Evolutionary conservation across 208 protist species (phyloP), one percentile per base, ranked within the genome.

Genomic region (Crithidia acanthocephali): DNA sequence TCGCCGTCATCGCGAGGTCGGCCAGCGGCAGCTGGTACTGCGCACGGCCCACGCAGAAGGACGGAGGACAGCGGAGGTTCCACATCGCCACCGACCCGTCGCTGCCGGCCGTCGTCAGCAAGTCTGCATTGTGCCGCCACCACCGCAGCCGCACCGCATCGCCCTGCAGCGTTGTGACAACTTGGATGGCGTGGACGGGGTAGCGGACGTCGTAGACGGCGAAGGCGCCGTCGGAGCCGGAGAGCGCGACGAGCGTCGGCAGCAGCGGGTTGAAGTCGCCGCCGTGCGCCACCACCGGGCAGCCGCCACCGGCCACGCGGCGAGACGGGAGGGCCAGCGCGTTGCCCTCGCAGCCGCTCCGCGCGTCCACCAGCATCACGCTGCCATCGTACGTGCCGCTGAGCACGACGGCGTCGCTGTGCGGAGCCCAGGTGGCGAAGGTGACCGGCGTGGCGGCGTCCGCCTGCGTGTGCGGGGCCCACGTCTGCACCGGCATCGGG

Each of bases 41-140:
- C 27, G 84, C 85, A 23, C 85, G 83, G 9, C 91, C 91, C 0
- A 96, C 91, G 59, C 85, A 88, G 76, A 86, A 93, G 3, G 91
- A 91, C 9, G 91, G 91, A 8, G 86, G 75, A 58, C 69, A 74
- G 32, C 88, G 88, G 20, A 96, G 72, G 50, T 91, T 93, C 88
- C 91, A 96, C 27, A 93, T n/a, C 42, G 84, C 76, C 13, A 94
- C 85, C 10, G 88, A 85, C 22, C 91, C 88, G 73, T 96, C 91
- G 51, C 80, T 86, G 67, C 91, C 91, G 25, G 81, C 85, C 0
- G 91, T 93, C 27, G 81, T 79, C 44, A 96, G 74, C 60, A 94
- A 55, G 71, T 96, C 91, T 0, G 85, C 78, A 42, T 93, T 79
- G 33, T 94, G 79, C 37, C 75, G 72, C 57, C 88, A 67, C 84